Base-by-base conservation (phyloP, 2,329 filamentous ascomycete species). In the Colletotrichum sp. region DNA sequence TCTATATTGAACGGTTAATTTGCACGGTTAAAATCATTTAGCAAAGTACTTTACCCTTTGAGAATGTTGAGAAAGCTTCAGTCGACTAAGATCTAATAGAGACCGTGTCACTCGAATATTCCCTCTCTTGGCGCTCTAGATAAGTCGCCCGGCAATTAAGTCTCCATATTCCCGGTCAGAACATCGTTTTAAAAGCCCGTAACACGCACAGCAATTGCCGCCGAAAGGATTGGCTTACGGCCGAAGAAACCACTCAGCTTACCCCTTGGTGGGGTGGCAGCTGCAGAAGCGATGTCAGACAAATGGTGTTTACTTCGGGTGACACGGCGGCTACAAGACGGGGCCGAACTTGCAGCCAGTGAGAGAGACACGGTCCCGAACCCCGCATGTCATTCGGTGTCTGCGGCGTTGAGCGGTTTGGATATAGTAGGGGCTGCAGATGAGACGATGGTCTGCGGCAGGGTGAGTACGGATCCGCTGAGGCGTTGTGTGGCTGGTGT, bases 371-470 rank as follows among this genome's bases (percentile, higher is more conserved):
- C 13, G 57, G 24, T 60, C 6, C 57, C 57, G 28, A 28, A n/a
- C 7, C 26, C 28, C 28, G 8, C 59, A 24, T 61, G 28, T 16
- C 6, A 21, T 48, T 24, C 28, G 32, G n/a, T 21, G 12, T 61
- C 12, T 34, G 93, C 94, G 13, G 90, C 86, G 3, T 90, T 91
- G 13, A 93, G 94, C 81, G 77, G 96, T 90, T 76, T 94, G 87
- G 39, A 88, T 78, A 94, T 94, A 21, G 91, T 92, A 0, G 93
- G 92, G 9, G 93, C 87, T 7, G 93, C 92, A 0, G 93, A 94
- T 15, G 93, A 89, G 78, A 94, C 87, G 80, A 94, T 93, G 36
- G 92, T 93, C 66, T 39, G 61, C 13, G 21, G 34, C 32, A 32
- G 61, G 21, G 32, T 64, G 13, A 26, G 1, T 36, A 21, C 36